Evolutionary conservation across 148 eudicot genomes (phyloP), one percentile per base, ranked within the genome.

Genomic region (Vaccinium darrowii): DNA sequence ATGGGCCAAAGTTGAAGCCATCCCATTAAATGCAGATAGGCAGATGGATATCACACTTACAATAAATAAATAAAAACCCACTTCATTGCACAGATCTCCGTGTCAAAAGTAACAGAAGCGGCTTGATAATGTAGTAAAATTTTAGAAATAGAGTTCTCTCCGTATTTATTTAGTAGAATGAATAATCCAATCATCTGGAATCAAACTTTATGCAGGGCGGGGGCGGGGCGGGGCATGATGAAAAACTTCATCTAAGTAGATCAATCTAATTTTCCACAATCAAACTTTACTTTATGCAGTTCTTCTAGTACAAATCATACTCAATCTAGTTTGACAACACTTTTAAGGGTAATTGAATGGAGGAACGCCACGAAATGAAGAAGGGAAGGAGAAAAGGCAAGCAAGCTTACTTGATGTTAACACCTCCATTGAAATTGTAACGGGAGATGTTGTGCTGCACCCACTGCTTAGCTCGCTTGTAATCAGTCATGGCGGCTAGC

Each of bases 361-460:
- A 67, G 36, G 71, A 27, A 67, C 13, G 14, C 3, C 16, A 67
- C 25, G 69, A 8, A n/a, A 67, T 67, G 15, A 15, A 67, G 15
- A 12, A 1, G 73, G 25, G 33, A 25, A 14, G 51, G 53, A 69
- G 25, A 62, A 71, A 23, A 15, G 2, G 47, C 47, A 43, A 43
- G 47, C 7, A 15, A 3, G 11, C 86, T 86, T 87, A 95, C 99
- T 88, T 96, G 92, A 96, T 92, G 18, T 91, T 94, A 51, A 94
- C 99, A 77, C 99, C 99, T 36, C 95, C 98, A 14, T 93, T 84
- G 86, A 91, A 94, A 78, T 84, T 83, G 83, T 92, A 96, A 3
- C 91, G 89, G 58, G 94, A 90, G 58, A 96, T 88, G 79, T 96
- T 96, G 67, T 81, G 84, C 14, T 76, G 72, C 69, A 96, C 99